Base-by-base conservation (phyloP, 2,329 filamentous ascomycete species). In the Fulvia fulva region DNA sequence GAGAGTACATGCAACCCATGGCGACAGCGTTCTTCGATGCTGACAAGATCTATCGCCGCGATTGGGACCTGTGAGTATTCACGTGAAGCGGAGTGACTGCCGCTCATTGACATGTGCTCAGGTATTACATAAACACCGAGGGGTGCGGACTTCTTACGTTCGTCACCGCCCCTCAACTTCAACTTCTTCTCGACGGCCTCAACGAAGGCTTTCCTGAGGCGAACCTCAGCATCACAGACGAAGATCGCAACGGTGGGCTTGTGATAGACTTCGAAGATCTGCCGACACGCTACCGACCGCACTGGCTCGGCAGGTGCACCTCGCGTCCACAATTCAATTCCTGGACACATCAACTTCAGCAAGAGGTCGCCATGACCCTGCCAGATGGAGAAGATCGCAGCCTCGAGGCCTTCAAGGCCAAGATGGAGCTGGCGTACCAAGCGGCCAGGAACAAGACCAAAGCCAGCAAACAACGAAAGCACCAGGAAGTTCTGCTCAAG, bases 31-130 rank as follows among this genome's bases (percentile, higher is more conserved):
- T 83, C 71, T 90, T 90, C 65, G 77, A 82, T 32, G 68, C 71
- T 2, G 81, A 75, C 26, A 77, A 90, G 51, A 78, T 88, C 63
- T 83, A 82, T 66, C 74, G 77, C 1, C 80, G 84, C 58, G 68
- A 77, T 11, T 96, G 91, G 91, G 86, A 93, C 62, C 76, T 96
- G 89, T 94, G 78, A 80, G 87, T 80, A 21, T 28, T 37, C 26
- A 21, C 16, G n/a, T 46, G 26, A 28, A 14, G 14, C 19, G 26
- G 3, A 19, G 16, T 7, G 12, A 12, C 12, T 32, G 5, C 34
- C 41, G 5, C 28, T 26, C 2, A 4, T 46, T 47, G 43, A 64
- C 51, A 51, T 37, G 51, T 65, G 51, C 55, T 22, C 51, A 71
- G 67, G 26, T 69, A 69, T 58, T 69, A 67, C 53, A 58, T 71